phyloP scores from a whole-genome alignment of 129 eudicot species.

The Cynara cardunculus region DNA sequence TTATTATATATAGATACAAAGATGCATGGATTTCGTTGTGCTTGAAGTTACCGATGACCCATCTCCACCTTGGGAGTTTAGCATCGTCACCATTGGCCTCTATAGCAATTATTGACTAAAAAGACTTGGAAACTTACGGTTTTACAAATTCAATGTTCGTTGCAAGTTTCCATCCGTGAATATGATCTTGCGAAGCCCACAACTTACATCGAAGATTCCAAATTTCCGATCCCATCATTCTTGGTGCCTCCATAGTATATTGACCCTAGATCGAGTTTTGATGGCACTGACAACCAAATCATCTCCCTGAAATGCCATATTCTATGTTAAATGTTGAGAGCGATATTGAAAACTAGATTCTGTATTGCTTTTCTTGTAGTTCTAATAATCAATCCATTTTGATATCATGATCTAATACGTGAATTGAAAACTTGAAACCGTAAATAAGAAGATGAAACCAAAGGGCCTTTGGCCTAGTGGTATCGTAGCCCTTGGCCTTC shows the following conservation, averaged over 20 bases:
- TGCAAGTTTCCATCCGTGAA: not conserved
- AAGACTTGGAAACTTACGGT: not conserved
- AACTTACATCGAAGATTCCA: constrained; percentile 1
- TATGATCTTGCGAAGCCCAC: not conserved
- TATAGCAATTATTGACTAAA: not conserved
- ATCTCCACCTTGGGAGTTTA: not conserved
- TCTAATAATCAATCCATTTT: too few species aligned
- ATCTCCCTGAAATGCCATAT: not conserved
- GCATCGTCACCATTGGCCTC: not conserved
- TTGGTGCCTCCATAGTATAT: not conserved
- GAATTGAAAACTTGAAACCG: not conserved
- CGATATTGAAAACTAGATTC: too few species aligned
- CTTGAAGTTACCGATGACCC: not conserved
- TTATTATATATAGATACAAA: not conserved
- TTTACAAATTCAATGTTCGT: not conserved
- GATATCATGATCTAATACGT: not conserved
- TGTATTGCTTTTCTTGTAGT: too few species aligned
- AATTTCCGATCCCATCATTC: not conserved
- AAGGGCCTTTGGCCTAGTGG: too few species aligned
- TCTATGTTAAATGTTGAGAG: not conserved
- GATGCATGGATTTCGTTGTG: not conserved
- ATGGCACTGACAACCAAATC: not conserved
- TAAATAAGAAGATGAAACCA: not conserved
- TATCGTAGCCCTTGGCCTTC: too few species aligned
- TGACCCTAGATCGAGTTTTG: not conserved